Conservation (phyloP, 495 filamentous ascomycete genomes). For the Lentithecium fluviatile region DNA sequence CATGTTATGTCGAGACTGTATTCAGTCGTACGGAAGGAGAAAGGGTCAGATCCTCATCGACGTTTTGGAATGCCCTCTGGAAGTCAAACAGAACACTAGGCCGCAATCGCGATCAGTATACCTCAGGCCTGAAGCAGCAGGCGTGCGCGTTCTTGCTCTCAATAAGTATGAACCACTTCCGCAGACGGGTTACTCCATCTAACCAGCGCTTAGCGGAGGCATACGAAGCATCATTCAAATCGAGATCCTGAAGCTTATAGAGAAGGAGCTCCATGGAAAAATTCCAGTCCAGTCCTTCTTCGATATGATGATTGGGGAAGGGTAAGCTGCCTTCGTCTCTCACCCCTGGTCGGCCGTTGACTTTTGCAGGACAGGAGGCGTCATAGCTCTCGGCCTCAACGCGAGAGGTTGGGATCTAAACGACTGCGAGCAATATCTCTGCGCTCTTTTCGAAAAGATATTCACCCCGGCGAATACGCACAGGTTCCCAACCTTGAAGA, state of each 20-base stretch:
- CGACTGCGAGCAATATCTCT: constrained; percentile 13
- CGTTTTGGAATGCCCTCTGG: constrained; percentile 19
- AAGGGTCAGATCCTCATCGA: constrained; percentile 10
- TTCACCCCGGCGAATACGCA: constrained; percentile 2
- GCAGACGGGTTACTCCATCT: background rate
- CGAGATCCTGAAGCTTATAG: constrained; percentile 20
- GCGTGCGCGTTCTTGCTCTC: constrained; percentile 21
- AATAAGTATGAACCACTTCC: constrained; percentile 6
- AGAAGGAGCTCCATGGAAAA: constrained; percentile 21
- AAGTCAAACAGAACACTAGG: background rate
- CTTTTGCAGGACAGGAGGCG: constrained; percentile 16
- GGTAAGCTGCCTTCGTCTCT: constrained; percentile 4
- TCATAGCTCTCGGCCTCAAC: constrained; percentile 21
- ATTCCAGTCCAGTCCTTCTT: constrained; percentile 27
- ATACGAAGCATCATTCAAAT: constrained; percentile 26
- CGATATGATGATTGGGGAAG: constrained; percentile 30
- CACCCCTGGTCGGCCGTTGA: background rate
- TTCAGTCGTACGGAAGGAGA: constrained; percentile 9
- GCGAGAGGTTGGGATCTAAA: constrained; percentile 8
- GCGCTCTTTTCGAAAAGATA: constrained; percentile 5
- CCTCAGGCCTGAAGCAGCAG: constrained; percentile 16
- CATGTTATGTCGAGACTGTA: constrained; percentile 18
- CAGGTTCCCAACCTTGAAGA: constrained; percentile 8
- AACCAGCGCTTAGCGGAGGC: constrained; percentile 17
- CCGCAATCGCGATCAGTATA: constrained; percentile 10